Conservation (phyloP, 768 basidiomycete species). For the Dacryopinax spathularia region DNA sequence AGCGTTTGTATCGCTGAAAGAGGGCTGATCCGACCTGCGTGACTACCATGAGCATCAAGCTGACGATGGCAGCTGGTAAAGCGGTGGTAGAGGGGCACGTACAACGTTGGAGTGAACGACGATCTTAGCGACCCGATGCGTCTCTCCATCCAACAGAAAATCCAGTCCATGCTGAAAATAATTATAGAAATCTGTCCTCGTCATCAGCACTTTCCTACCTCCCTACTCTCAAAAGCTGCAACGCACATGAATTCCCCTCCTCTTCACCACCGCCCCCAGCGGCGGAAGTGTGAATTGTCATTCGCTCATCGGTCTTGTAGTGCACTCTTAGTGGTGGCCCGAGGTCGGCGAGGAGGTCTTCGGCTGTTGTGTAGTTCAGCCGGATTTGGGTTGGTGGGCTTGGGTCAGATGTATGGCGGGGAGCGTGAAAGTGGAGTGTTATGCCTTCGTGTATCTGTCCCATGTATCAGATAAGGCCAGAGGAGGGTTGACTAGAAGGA, state of each 20-base stretch:
- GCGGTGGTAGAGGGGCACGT: constrained; percentile 20
- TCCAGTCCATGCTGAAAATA: constrained; percentile 88
- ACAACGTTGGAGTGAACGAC: constrained; percentile 80
- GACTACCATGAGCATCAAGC: neutral
- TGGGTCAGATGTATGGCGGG: constrained; percentile 18
- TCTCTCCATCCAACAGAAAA: constrained; percentile 58
- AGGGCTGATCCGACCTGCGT: constrained; percentile 72
- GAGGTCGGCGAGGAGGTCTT: constrained; percentile 65
- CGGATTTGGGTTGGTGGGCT: constrained; percentile 39
- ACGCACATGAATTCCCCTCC: neutral
- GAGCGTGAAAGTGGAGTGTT: constrained; percentile 53
- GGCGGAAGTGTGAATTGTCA: constrained; percentile 59
- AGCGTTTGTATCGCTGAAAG: constrained; percentile 83
- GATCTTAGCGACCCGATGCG: constrained; percentile 69
- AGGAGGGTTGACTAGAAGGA: neutral
- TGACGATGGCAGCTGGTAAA: neutral
- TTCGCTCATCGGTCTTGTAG: constrained; percentile 80
- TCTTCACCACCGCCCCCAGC: constrained; percentile 27
- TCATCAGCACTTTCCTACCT: constrained; percentile 4
- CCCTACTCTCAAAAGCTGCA: constrained; percentile 27
- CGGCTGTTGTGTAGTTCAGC: constrained; percentile 63
- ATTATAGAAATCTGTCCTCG: constrained; percentile 64
- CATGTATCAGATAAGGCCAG: neutral
- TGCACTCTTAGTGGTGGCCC: constrained; percentile 63
- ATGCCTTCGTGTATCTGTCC: constrained; percentile 60